Conservation (phyloP, 2,329 filamentous ascomycete species). For the Nectriaceae sp. region DNA sequence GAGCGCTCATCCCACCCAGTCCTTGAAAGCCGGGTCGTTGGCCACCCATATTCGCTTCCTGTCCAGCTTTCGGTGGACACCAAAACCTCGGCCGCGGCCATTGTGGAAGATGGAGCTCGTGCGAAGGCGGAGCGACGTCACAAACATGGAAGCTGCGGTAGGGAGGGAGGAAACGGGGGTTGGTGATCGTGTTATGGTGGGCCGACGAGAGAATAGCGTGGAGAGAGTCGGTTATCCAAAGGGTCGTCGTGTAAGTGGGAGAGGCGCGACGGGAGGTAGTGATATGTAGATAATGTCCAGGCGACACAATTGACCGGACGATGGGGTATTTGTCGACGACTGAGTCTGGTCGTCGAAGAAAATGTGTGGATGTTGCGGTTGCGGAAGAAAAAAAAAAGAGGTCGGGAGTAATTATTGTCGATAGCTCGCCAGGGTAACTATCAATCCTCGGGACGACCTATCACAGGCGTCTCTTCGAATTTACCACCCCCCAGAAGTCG, state of each 20-base stretch:
- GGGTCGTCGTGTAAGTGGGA: slow-evolving; percentile 19
- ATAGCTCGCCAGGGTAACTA: slow-evolving; percentile 18
- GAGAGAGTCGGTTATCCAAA: slow-evolving; percentile 9
- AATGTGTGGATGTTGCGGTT: slow-evolving; percentile 2
- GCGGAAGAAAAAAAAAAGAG: slow-evolving; percentile 8
- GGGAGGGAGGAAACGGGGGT: slow-evolving; percentile 11
- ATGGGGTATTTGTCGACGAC: slow-evolving; percentile 1
- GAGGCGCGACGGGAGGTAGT: not conserved
- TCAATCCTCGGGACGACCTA: slow-evolving; percentile 15
- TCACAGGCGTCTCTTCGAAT: slow-evolving; percentile 16
- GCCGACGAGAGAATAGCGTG: slow-evolving; percentile 10
- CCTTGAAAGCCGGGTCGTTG: slow-evolving; percentile 34
- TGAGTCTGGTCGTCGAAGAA: not conserved
- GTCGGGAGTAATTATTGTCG: slow-evolving; percentile 14
- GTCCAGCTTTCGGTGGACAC: slow-evolving; percentile 44
- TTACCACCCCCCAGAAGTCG: slow-evolving; percentile 22
- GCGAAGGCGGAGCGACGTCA: slow-evolving; percentile 41
- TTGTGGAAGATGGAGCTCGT: slow-evolving; percentile 51
- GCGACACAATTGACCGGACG: not conserved
- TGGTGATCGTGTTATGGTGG: slow-evolving; percentile 14
- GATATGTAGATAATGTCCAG: not conserved
- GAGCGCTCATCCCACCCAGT: slow-evolving; percentile 29
- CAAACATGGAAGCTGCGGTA: slow-evolving; percentile 54
- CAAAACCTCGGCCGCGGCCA: slow-evolving; percentile 56
- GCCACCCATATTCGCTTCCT: slow-evolving; percentile 42